phyloP scores from a whole-genome alignment of 306 rosid genomes.

The Lathyrus aphaca region DNA sequence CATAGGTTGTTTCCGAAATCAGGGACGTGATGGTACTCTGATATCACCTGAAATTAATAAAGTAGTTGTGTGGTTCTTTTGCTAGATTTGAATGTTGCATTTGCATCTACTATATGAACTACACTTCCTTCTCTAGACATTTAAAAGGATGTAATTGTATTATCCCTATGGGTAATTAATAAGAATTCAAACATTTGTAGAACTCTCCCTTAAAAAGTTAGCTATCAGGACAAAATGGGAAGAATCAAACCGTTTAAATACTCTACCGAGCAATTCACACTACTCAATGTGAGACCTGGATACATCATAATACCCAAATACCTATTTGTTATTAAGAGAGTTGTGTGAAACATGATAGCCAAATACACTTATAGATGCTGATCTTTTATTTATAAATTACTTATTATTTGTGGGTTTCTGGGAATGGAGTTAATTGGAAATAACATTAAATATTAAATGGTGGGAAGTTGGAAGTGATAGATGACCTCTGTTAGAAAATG shows the following conservation, averaged over 20 bases:
- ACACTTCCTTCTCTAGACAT: not conserved
- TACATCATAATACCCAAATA: not conserved
- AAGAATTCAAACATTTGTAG: not conserved
- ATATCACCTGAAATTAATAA: not conserved
- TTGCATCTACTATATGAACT: not conserved
- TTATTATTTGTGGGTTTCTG: slow-evolving; percentile 4
- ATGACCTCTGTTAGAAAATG: not conserved
- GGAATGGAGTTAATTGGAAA: slow-evolving; percentile 22
- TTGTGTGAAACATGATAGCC: not conserved
- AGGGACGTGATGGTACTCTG: not conserved
- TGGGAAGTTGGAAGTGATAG: slow-evolving; percentile 5
- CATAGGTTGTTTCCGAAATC: slow-evolving; percentile 1
- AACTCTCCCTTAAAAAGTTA: not conserved
- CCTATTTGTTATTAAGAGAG: not conserved
- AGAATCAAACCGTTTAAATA: not conserved
- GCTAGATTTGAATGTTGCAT: not conserved
- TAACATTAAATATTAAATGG: slow-evolving; percentile 13
- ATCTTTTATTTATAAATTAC: not conserved
- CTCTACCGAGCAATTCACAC: not conserved
- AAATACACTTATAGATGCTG: not conserved
- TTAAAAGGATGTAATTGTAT: not conserved
- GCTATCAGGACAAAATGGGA: not conserved
- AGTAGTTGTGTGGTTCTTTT: not conserved
- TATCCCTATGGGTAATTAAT: not conserved
- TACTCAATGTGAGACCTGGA: not conserved